Percentiles rank a stretch among this genome's conserved stretches.
Conservation (phyloP, 2,329 filamentous ascomycete genomes). For the Dactylellina parvicollis region DNA sequence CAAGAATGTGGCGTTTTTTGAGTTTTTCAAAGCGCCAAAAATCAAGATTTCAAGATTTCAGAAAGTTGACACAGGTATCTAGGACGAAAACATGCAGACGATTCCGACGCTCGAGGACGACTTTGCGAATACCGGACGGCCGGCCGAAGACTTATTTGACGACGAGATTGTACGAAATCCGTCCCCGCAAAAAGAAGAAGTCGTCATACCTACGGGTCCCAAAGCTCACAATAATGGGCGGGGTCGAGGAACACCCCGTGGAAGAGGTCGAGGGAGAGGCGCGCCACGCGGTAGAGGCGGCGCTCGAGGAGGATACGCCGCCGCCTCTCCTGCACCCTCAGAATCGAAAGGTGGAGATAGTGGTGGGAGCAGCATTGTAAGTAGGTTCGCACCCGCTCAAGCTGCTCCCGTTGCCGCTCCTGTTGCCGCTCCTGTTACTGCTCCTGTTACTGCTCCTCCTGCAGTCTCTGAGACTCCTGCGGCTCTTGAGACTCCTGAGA, state of each 20-base stretch:
- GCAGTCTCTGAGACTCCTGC: constrained; percentile 8
- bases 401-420: background rate
- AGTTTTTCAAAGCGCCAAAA: background rate
- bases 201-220: constrained; percentile 48
- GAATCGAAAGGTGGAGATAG: constrained; percentile 41
- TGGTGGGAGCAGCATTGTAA: constrained; percentile 20
- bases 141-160: constrained; percentile 57
- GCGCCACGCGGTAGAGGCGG: constrained; percentile 26
- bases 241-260: constrained; percentile 32
- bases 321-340: background rate
- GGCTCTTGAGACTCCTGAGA: background rate
- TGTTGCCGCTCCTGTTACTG: background rate
- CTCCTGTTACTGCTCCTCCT: constrained; percentile 25
- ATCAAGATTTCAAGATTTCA: too few species aligned
- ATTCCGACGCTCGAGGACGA: constrained; percentile 54
- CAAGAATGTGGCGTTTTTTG: constrained; percentile 2
- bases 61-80: background rate
- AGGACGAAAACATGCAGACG: constrained; percentile 42
- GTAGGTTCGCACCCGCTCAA: constrained; percentile 25
- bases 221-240: constrained; percentile 49
- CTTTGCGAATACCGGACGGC: constrained; percentile 57
- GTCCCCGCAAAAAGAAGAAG: constrained; percentile 50
- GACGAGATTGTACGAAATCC: constrained; percentile 55
- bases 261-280: constrained; percentile 34
- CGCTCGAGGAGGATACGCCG: constrained; percentile 22